These are phyloP conservation scores for Nothophytophthora sp. DNA, from an alignment of 352 stramenopile genomes.

Conservation along the genomic window DNA sequence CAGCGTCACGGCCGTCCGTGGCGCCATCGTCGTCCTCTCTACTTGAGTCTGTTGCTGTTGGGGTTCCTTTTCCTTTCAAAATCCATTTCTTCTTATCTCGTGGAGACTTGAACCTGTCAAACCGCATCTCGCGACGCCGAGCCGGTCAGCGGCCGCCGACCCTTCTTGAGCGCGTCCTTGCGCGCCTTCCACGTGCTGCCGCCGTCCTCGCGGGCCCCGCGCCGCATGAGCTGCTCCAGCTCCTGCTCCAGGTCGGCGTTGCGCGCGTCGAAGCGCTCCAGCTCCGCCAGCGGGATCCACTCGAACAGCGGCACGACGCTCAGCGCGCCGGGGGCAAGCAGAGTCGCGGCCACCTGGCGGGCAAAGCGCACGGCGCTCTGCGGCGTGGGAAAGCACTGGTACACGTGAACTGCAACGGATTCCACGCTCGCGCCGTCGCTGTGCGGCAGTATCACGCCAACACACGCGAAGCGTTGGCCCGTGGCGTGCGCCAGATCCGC, in stretches of 20 bases:
- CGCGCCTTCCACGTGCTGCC: constrained; percentile 70
- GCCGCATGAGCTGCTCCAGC: constrained; percentile 50
- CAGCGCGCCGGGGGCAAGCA: constrained; percentile 44
- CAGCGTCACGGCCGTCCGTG: constrained; percentile 75
- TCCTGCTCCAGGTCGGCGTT: constrained; percentile 65
- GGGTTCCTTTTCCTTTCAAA: neutral
- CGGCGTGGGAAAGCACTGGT: constrained; percentile 78
- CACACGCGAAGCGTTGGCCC: constrained; percentile 74
- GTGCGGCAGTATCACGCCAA: constrained; percentile 46
- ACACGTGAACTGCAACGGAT: constrained; percentile 67
- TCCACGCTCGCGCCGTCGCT: constrained; percentile 34
- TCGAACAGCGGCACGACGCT: constrained; percentile 81
- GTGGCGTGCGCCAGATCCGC: constrained; percentile 50
- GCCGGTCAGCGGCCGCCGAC: constrained; percentile 14
- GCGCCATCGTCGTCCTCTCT: constrained; percentile 38
- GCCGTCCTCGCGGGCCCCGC: constrained; percentile 14
- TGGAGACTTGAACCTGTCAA: too few relatives aligned
- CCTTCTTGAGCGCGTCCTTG: constrained; percentile 68
- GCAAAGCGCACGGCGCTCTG: constrained; percentile 80
- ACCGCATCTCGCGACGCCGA: constrained; percentile 11
- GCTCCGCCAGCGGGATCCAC: constrained; percentile 66
- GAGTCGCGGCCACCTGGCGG: constrained; percentile 46
- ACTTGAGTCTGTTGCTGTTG: neutral
- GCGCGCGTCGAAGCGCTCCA: constrained; percentile 72
- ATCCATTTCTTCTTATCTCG: too few relatives aligned